phyloP scores from a whole-genome alignment of 1,139 yeast species.

The Lodderomyces orthopsilosis region DNA sequence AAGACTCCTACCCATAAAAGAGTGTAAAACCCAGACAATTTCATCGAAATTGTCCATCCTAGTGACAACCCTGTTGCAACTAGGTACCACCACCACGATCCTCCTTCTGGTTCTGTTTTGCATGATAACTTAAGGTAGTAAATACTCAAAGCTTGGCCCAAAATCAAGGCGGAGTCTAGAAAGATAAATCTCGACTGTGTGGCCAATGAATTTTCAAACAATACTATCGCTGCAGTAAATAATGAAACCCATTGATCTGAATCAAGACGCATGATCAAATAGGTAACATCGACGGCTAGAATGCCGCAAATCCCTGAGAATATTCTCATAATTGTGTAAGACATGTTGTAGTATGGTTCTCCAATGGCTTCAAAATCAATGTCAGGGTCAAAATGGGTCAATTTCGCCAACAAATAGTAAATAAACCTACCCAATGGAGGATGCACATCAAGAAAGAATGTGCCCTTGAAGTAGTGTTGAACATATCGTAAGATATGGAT shows the following conservation, averaged over 20 bases:
- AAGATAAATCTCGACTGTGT: slow-evolving; percentile 50
- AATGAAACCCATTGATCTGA: slow-evolving; percentile 42
- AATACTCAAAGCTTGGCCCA: slow-evolving; percentile 42
- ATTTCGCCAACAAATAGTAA: slow-evolving; percentile 40
- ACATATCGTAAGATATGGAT: slow-evolving; percentile 52
- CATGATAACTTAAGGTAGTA: slow-evolving; percentile 28
- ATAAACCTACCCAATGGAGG: slow-evolving; percentile 61
- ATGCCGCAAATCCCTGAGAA: slow-evolving; percentile 42
- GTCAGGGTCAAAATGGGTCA: slow-evolving; percentile 37
- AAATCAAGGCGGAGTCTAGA: slow-evolving; percentile 50
- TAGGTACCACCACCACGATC: slow-evolving; percentile 45
- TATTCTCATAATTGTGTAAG: slow-evolving; percentile 34
- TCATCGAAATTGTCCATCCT: slow-evolving; percentile 53
- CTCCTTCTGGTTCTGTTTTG: slow-evolving; percentile 33
- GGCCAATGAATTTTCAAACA: slow-evolving; percentile 54
- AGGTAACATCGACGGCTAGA: slow-evolving; percentile 43
- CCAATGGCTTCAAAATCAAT: slow-evolving; percentile 34
- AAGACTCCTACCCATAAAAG: slow-evolving; percentile 49
- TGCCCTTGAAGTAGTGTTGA: slow-evolving; percentile 54
- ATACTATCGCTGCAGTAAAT: slow-evolving; percentile 43
- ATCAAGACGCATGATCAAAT: slow-evolving; percentile 45
- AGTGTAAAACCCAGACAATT: slow-evolving; percentile 54
- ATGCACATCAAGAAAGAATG: slow-evolving; percentile 56
- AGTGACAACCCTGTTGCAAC: slow-evolving; percentile 46
- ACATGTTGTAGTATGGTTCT: slow-evolving; percentile 28